Evolutionary conservation across 768 basidiomycete genomes (phyloP).

Genomic region (Dioszegia aurantiaca): DNA sequence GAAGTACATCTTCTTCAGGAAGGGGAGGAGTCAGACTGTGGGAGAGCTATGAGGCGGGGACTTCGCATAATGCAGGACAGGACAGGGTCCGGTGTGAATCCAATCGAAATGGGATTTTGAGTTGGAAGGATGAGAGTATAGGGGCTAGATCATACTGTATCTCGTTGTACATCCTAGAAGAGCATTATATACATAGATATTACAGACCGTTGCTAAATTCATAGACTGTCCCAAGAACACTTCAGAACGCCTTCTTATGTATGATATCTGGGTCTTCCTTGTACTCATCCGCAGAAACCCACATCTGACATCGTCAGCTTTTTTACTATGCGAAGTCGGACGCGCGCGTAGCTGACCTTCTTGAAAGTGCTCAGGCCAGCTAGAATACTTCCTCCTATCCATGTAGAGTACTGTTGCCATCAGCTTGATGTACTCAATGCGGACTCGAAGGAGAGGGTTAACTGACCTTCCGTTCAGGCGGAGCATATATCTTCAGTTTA

Average conservation of each 20-base stretch:
- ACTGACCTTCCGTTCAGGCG: conserved; percentile 84
- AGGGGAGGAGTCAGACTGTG: not conserved
- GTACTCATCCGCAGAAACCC: conserved; percentile 98
- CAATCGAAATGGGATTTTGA: no score
- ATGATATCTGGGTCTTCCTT: conserved; percentile 99
- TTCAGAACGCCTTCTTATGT: conserved; percentile 72
- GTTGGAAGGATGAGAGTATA: no score
- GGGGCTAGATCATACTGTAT: no score
- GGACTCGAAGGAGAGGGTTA: not conserved
- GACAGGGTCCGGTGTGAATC: no score
- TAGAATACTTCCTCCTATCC: conserved; percentile 84
- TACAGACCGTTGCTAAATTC: not conserved
- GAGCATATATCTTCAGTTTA: conserved; percentile 98
- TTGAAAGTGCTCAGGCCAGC: conserved; percentile 96
- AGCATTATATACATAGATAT: conserved; percentile 12
- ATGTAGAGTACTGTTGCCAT: conserved; percentile 49
- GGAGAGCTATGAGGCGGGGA: not conserved
- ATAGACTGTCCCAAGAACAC: no score
- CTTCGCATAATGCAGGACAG: no score
- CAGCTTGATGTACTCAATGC: not conserved
- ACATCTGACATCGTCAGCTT: conserved; percentile 68
- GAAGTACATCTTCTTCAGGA: conserved; percentile 32
- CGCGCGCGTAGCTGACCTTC: conserved; percentile 61
- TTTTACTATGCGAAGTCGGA: conserved; percentile 18
- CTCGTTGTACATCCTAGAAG: not conserved